These are phyloP conservation scores for Hansenula sp. DNA, from an alignment of 1,139 yeast species.

Conservation along the genomic window DNA sequence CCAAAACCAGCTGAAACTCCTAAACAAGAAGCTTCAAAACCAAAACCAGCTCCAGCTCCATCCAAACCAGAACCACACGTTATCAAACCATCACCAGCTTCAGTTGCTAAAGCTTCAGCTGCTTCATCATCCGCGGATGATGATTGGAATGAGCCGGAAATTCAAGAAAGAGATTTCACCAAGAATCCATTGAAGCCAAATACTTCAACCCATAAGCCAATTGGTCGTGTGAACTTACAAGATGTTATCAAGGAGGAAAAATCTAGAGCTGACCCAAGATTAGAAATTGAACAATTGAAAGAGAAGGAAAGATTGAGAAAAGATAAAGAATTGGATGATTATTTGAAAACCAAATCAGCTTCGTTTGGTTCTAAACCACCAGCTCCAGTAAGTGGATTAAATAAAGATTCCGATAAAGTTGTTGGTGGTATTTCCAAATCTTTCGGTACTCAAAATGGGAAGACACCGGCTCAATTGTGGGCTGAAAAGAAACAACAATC, in stretches of 20 bases:
- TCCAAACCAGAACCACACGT: constrained; percentile 6
- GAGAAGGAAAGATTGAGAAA: constrained; percentile 47
- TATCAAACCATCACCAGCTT: constrained; percentile 23
- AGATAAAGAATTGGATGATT: constrained; percentile 36
- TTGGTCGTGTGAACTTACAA: constrained; percentile 50
- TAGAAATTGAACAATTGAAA: constrained; percentile 30
- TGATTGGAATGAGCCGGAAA: constrained; percentile 64
- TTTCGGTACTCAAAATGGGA: constrained; percentile 72
- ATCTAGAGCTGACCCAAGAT: constrained; percentile 35
- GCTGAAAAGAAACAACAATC: constrained; percentile 72
- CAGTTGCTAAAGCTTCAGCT: constrained; percentile 1
- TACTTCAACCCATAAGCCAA: constrained; percentile 48
- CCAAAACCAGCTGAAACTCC: constrained; percentile 23
- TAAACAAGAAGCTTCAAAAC: constrained; percentile 33
- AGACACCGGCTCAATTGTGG: constrained; percentile 95
- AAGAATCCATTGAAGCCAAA: constrained; percentile 55
- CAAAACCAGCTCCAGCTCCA: constrained; percentile 28
- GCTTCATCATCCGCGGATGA: constrained; percentile 27
- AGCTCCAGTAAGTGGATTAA: constrained; percentile 28
- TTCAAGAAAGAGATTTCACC: constrained; percentile 66
- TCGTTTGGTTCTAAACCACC: constrained; percentile 54
- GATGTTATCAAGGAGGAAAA: constrained; percentile 35
- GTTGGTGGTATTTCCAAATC: constrained; percentile 66
- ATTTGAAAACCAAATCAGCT: constrained; percentile 41
- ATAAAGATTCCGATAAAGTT: constrained; percentile 38